Evolutionary conservation across 768 basidiomycete genomes (phyloP), one percentile per base, ranked within the genome.

Genomic region (Gautieria morchelliformis): DNA sequence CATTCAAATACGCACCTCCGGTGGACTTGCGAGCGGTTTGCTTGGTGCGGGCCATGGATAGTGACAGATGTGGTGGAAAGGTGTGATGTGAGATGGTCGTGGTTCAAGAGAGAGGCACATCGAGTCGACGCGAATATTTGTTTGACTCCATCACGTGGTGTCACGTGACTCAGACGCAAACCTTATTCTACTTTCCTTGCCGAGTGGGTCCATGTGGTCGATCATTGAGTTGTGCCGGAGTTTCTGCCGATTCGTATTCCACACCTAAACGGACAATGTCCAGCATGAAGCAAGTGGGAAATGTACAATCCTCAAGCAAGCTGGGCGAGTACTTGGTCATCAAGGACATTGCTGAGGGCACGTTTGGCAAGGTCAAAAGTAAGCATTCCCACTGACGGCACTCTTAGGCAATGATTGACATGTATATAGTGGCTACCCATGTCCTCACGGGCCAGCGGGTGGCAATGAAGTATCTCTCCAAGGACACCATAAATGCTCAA

Each of bases 21-120:
- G 95, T 96, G 58, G 94, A 96, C 80, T 97, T 96, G 75, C 94
- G 92, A 69, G 94, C 94, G 70, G 93, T 96, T 93, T 96, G 94
- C 93, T 92, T 93, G 69, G 90, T 93, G 68, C 90, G 89, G 65
- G 90, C 90, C 90, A 93, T 93, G 62, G 60, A 19, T 62, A 33
- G 22, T 37, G 9, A 48, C 15, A 51, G 37, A 46, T 44, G 47
- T 58, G 39, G 42, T n/a, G 45, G 56, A 32, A 44, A n/a, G 14
- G 59, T 17, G 51, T 49, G 35, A 27, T 30, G 24, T 12, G n/a
- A 27, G 20, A 32, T 19, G 19, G 35, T 49, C 1, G 22, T 53
- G 33, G 20, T 39, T 30, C 22, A 57, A n/a, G 24, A 47, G 48
- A 49, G 14, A 27, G 24, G 15, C 33, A 35, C 35, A 4, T 37